Conservation (phyloP, 495 filamentous ascomycete genomes). For the Penicillium verhagenii region DNA sequence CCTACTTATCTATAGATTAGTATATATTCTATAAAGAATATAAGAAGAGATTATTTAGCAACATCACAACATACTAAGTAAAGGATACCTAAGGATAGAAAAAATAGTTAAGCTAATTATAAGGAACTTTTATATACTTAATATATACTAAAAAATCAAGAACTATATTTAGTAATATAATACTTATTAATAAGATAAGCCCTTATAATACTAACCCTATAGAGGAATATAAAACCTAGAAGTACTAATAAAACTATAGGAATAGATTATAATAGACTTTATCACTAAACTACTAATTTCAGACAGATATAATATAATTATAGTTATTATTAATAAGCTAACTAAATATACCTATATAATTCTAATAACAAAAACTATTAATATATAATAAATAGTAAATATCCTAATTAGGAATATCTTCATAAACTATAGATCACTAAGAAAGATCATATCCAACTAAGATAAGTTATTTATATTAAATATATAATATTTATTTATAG, state of each 20-base stretch:
- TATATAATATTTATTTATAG: not conserved
- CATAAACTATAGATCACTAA: not conserved
- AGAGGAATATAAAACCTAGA: too few relatives aligned
- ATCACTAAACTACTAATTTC: too few relatives aligned
- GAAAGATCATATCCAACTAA: not conserved
- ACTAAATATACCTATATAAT: not conserved
- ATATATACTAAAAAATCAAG: not conserved
- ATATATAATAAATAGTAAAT: too few relatives aligned
- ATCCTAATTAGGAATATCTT: too few relatives aligned
- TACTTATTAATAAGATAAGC: not conserved
- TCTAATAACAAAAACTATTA: too few relatives aligned
- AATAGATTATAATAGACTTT: too few relatives aligned
- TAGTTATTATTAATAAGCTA: not conserved
- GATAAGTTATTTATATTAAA: not conserved
- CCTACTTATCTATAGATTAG: too few relatives aligned
- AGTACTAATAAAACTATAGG: too few relatives aligned
- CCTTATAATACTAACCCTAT: not conserved
- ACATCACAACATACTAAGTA: not conserved
- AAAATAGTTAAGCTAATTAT: not conserved
- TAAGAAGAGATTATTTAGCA: not conserved
- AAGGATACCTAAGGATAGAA: too few relatives aligned
- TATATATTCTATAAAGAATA: not conserved
- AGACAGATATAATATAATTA: not conserved
- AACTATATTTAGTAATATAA: not conserved
- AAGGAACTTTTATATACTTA: too few relatives aligned